These are phyloP conservation scores for Lentinula edodes DNA, from an alignment of 768 basidiomycete species.

Conservation along the genomic window DNA sequence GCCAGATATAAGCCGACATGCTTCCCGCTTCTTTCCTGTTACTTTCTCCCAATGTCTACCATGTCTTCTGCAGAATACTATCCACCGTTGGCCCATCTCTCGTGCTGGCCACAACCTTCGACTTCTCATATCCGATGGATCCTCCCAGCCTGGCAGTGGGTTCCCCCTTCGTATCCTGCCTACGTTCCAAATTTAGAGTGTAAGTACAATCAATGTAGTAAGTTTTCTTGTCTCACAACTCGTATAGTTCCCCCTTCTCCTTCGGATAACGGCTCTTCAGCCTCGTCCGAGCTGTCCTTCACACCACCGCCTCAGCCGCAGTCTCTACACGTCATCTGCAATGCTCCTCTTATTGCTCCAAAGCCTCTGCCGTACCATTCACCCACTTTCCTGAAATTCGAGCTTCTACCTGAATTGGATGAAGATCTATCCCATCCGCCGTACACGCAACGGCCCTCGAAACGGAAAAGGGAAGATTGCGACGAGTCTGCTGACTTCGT, in stretches of 20 bases:
- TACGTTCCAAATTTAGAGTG: slow-evolving; percentile 19
- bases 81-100: slow-evolving; percentile 13
- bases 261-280: slow-evolving; percentile 24
- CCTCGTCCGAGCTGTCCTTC: slow-evolving; percentile 12
- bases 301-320: slow-evolving; percentile 18
- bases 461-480: slow-evolving; percentile 43
- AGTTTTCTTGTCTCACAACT: neutral
- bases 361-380: slow-evolving; percentile 67
- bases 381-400: slow-evolving; percentile 64
- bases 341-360: slow-evolving; percentile 64
- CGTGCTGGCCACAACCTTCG: slow-evolving; percentile 14
- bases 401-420: slow-evolving; percentile 57
- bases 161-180: neutral
- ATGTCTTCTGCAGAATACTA: slow-evolving; percentile 18
- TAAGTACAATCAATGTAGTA: slow-evolving; percentile 11
- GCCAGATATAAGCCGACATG: slow-evolving; percentile 22
- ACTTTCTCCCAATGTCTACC: slow-evolving; percentile 11
- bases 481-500: slow-evolving; percentile 12
- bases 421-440: slow-evolving; percentile 69
- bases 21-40: slow-evolving; percentile 1
- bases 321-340: slow-evolving; percentile 49
- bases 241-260: slow-evolving; percentile 38
- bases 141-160: slow-evolving; percentile 10
- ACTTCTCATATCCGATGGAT: slow-evolving; percentile 12
- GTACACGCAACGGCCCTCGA: slow-evolving; percentile 42